Percentiles rank a stretch among this genome's conserved stretches.
phyloP scores from a whole-genome alignment of 306 rosid genomes.

The Prinsepia uniflora region DNA sequence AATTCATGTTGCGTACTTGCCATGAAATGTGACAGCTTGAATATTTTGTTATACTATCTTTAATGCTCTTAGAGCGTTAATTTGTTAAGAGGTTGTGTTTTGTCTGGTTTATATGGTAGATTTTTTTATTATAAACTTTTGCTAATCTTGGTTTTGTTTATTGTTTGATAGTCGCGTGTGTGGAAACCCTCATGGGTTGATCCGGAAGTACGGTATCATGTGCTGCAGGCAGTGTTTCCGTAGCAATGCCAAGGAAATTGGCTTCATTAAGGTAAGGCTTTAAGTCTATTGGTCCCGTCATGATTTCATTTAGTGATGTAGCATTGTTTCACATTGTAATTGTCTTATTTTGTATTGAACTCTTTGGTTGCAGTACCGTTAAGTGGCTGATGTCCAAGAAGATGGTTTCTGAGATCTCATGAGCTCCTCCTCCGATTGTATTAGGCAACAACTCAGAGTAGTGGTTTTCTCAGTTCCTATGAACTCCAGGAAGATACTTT shows the following conservation, averaged over 20 bases:
- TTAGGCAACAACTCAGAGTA: constrained; percentile 12
- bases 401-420: too few species aligned
- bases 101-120: not conserved
- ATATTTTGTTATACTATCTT: too few species aligned
- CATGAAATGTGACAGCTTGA: too few species aligned
- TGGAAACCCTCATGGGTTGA: constrained; percentile 85
- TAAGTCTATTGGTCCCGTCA: not conserved
- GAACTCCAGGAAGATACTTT: constrained; percentile 19
- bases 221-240: constrained; percentile 99
- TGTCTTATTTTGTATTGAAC: not conserved
- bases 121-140: not conserved
- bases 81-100: not conserved
- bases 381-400: constrained; percentile 5
- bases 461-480: constrained; percentile 19
- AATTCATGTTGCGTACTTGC: too few species aligned
- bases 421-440: not conserved
- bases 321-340: not conserved
- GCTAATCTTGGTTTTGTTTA: not conserved
- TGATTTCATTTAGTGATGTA: not conserved
- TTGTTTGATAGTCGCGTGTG: constrained; percentile 39
- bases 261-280: constrained; percentile 71
- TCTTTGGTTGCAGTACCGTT: constrained; percentile 65
- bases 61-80: not conserved
- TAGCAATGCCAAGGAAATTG: constrained; percentile 96
- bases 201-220: constrained; percentile 89